Base-by-base conservation (phyloP, 169 alveolate genomes). In the Besnoitia besnoiti region DNA sequence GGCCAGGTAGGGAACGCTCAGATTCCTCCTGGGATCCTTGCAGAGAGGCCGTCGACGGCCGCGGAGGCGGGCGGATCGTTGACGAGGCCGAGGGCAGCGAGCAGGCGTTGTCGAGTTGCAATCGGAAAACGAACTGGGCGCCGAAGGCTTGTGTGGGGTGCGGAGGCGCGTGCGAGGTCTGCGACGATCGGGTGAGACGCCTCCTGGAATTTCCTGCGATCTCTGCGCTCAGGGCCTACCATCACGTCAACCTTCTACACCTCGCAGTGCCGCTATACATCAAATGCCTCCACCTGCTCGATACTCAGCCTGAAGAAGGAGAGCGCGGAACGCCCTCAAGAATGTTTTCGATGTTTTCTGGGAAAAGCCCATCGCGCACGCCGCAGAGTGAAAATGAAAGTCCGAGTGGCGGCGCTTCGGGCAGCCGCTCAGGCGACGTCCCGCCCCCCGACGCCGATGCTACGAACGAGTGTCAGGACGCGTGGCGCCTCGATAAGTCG, bases 1-100 rank as follows among this genome's bases (percentile, higher is more conserved):
- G 30, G 93, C 90, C 5, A 16, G 93, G 93, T 76, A 76, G 37
- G 90, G 30, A 33, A n/a, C n/a, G n/a, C n/a, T n/a, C n/a, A n/a
- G n/a, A n/a, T n/a, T n/a, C n/a, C n/a, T n/a, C n/a, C n/a, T n/a
- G n/a, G n/a, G n/a, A n/a, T n/a, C n/a, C n/a, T n/a, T n/a, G n/a
- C n/a, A n/a, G n/a, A n/a, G n/a, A n/a, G n/a, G n/a, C n/a, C n/a
- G n/a, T n/a, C n/a, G n/a, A n/a, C n/a, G n/a, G n/a, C n/a, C n/a
- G n/a, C n/a, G n/a, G n/a, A n/a, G n/a, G n/a, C n/a, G n/a, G n/a
- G n/a, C n/a, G n/a, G n/a, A n/a, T n/a, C n/a, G n/a, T n/a, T n/a
- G n/a, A n/a, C n/a, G n/a, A n/a, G n/a, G n/a, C n/a, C n/a, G n/a
- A n/a, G n/a, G n/a, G n/a, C n/a, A n/a, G n/a, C n/a, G n/a, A n/a